Conservation (phyloP, 345 rosid species). For the Pistacia integerrima region DNA sequence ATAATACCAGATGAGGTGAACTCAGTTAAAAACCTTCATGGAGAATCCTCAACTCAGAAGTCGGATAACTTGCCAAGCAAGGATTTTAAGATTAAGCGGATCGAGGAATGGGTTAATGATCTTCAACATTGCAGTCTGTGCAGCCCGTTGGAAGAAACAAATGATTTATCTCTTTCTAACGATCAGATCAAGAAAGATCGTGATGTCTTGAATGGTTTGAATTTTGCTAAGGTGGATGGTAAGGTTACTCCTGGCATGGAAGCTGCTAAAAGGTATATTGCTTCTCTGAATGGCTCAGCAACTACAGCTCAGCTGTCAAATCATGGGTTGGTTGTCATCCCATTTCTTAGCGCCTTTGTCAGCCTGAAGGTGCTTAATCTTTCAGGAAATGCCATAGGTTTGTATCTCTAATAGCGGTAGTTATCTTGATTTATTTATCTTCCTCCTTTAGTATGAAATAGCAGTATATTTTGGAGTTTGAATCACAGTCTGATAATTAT, state of each 20-base stretch:
- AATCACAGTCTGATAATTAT: neutral
- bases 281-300: slow-evolving; percentile 66
- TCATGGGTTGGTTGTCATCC: slow-evolving; percentile 72
- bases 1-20: slow-evolving; percentile 64
- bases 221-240: slow-evolving; percentile 49
- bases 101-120: slow-evolving; percentile 83
- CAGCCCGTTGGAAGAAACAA: slow-evolving; percentile 52
- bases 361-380: slow-evolving; percentile 85
- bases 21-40: slow-evolving; percentile 36
- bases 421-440: neutral
- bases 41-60: slow-evolving; percentile 42
- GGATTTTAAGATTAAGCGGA: slow-evolving; percentile 76
- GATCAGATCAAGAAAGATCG: slow-evolving; percentile 41
- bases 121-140: slow-evolving; percentile 66
- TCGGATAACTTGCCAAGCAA: slow-evolving; percentile 48
- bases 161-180: slow-evolving; percentile 36
- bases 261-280: slow-evolving; percentile 75
- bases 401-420: slow-evolving; percentile 15
- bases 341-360: slow-evolving; percentile 74
- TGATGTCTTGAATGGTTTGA: slow-evolving; percentile 28
- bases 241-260: slow-evolving; percentile 68
- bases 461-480: neutral
- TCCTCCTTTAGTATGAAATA: neutral
- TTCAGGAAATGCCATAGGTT: slow-evolving; percentile 89
- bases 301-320: slow-evolving; percentile 77